Evolutionary conservation across 2,329 filamentous ascomycete genomes (phyloP), one percentile per base, ranked within the genome.

Genomic region (Colletotrichum agaves): DNA sequence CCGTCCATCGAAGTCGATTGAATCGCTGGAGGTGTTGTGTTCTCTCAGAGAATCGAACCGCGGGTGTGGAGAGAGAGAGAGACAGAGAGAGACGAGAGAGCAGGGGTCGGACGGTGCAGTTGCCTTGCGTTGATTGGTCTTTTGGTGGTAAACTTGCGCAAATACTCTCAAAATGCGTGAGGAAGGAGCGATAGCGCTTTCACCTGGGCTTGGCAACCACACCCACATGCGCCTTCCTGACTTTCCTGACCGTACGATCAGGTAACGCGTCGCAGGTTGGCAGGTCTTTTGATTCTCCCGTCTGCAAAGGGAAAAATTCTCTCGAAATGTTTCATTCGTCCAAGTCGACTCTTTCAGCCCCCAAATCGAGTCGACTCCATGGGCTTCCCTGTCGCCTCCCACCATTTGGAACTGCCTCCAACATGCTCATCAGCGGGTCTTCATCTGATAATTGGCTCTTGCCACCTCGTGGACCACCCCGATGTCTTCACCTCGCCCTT

Each of bases 101-200:
- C 21, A 27, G 37, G 21, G 17, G n/a, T 37, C 21, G 31, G 23
- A 33, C 10, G 21, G 55, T 4, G 39, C 56, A 49, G 21, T 13
- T 59, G 41, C 37, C 39, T 57, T 47, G 21, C 27, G 4, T 27
- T 27, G 15, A 59, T 61, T 61, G 44, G 66, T 11, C 31, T 31
- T 56, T 21, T 35, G 35, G 21, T 19, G 46, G 35, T 64, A 72
- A 73, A 73, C 71, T 71, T 73, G 71, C 71, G 72, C 71, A 73
- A 73, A 73, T 31, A 55, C 63, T 66, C 71, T 70, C 71, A 71
- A 59, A 13, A 61, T 27, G 50, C 17, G 50, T 43, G 58, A 61
- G 49, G 52, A 27, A 53, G 64, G 61, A 67, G 60, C 44, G 50
- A 63, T 53, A 63, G 63, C 50, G 46, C 19, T 39, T 63, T 64